phyloP scores from a whole-genome alignment of 805 yeast species.

The Kodamaea kakaduensis region DNA sequence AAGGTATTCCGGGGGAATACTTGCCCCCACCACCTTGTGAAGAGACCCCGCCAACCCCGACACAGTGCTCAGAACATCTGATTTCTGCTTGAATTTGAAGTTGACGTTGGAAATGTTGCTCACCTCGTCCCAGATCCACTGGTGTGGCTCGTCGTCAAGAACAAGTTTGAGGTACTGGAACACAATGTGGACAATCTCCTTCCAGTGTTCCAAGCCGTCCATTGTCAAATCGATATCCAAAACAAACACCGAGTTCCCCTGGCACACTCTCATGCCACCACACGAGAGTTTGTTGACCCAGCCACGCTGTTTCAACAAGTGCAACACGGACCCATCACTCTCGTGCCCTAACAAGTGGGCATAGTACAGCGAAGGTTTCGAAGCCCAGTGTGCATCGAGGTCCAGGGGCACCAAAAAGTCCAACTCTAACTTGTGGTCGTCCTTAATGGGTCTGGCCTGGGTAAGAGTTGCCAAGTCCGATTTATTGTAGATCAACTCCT shows the following conservation, averaged over 20 bases:
- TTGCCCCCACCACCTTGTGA: conserved; percentile 39
- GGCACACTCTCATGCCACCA: conserved; percentile 63
- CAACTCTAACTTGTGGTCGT: conserved; percentile 61
- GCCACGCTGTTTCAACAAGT: conserved; percentile 60
- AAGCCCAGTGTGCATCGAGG: conserved; percentile 54
- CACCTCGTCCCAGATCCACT: conserved; percentile 79
- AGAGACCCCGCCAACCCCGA: conserved; percentile 60
- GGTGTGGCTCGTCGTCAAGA: conserved; percentile 52
- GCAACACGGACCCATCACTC: conserved; percentile 77
- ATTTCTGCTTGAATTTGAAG: conserved; percentile 79
- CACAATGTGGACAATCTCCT: conserved; percentile 51
- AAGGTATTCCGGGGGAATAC: conserved; percentile 57
- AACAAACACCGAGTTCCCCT: conserved; percentile 65
- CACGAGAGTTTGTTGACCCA: conserved; percentile 80
- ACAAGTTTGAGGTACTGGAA: conserved; percentile 76
- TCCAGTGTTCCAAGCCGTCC: conserved; percentile 61
- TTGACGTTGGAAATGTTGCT: conserved; percentile 61
- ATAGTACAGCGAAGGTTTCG: conserved; percentile 64
- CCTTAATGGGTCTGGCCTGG: conserved; percentile 79
- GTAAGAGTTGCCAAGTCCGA: conserved; percentile 52
- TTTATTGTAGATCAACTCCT: conserved; percentile 44
- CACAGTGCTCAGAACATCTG: conserved; percentile 67
- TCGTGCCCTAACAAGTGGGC: conserved; percentile 92
- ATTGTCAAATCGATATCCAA: conserved; percentile 74
- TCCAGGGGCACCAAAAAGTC: conserved; percentile 76